Percentiles rank a stretch among this genome's conserved stretches.
Conservation (phyloP, 345 rosid species). For the Eutrema japonicum region DNA sequence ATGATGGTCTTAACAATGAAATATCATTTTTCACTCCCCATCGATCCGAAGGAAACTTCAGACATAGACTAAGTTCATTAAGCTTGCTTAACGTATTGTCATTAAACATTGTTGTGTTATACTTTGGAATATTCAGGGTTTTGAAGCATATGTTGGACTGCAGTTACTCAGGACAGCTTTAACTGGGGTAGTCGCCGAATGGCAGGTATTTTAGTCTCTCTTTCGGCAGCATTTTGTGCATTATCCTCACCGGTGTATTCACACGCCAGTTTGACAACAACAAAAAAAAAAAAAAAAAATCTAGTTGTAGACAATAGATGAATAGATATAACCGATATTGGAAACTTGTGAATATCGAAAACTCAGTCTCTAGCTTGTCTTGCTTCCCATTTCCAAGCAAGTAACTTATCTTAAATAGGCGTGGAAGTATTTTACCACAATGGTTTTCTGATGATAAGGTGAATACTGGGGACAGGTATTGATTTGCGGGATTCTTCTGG, state of each 20-base stretch:
- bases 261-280: neutral
- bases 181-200: conserved; percentile 74
- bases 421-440: neutral
- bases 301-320: conserved; percentile 9
- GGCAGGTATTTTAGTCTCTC: conserved; percentile 68
- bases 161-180: conserved; percentile 84
- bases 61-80: neutral
- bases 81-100: conserved; percentile 4
- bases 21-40: conserved; percentile 6
- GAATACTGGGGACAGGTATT: conserved; percentile 61
- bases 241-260: neutral
- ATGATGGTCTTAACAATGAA: conserved; percentile 25
- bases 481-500: conserved; percentile 79
- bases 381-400: conserved; percentile 11
- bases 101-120: conserved; percentile 13
- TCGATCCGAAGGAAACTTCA: neutral
- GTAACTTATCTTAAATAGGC: neutral
- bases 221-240: conserved; percentile 23
- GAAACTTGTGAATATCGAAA: conserved; percentile 5
- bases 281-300: neutral
- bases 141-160: conserved; percentile 92
- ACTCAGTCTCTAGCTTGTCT: conserved; percentile 3
- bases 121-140: conserved; percentile 58
- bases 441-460: conserved; percentile 5
- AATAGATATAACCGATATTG: neutral